Conservation (phyloP, 2,329 filamentous ascomycete genomes). For the Alternaria sp. region DNA sequence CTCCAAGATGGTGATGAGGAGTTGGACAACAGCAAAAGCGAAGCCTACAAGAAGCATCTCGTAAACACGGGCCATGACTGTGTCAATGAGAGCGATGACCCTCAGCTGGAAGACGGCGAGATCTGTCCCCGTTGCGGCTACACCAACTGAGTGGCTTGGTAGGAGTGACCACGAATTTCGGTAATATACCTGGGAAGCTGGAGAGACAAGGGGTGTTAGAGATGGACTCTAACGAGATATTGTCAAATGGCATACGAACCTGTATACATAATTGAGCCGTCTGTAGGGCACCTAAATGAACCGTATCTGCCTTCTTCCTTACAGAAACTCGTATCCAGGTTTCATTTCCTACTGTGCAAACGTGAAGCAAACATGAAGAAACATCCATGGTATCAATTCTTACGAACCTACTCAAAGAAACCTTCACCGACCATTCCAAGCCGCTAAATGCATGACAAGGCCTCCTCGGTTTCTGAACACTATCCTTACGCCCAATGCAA, state of each 20-base stretch:
- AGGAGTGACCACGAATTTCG: not conserved
- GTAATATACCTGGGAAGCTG: not conserved
- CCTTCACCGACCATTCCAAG: constrained; percentile 1
- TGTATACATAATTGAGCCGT: constrained; percentile 4
- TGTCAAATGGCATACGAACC: not conserved
- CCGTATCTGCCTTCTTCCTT: not conserved
- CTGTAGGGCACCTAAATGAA: not conserved
- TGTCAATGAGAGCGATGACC: not conserved
- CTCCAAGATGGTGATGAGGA: not conserved
- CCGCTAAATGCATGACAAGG: constrained; percentile 19
- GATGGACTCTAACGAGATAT: not conserved
- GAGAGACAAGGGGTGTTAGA: not conserved
- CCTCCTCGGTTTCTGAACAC: not conserved
- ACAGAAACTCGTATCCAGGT: not conserved
- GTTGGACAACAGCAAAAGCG: not conserved
- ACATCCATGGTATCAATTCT: constrained; percentile 15
- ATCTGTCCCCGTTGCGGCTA: too few species aligned
- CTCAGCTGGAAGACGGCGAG: not conserved
- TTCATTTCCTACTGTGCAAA: not conserved
- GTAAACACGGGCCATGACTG: not conserved
- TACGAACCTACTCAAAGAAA: not conserved
- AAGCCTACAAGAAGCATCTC: not conserved
- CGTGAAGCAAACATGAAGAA: not conserved
- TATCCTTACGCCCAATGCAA: not conserved
- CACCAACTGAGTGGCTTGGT: not conserved